phyloP scores from a whole-genome alignment of 1,139 yeast species.

The Fermentozyma sake region DNA sequence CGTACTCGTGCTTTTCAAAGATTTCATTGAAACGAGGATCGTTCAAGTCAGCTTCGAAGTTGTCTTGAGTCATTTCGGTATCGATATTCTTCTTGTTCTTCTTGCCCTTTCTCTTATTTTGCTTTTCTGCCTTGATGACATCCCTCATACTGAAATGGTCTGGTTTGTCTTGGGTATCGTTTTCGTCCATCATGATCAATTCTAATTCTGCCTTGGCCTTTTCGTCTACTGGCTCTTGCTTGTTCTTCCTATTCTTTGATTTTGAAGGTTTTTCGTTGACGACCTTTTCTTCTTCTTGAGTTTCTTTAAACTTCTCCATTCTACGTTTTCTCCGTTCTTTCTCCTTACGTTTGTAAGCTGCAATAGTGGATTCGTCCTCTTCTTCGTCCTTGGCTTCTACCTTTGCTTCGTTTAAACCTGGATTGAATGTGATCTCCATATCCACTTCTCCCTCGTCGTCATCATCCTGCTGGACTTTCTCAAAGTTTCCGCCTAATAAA shows the following conservation, averaged over 20 bases:
- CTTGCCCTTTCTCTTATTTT: slow-evolving; percentile 46
- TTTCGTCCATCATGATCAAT: slow-evolving; percentile 67
- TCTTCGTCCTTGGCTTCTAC: slow-evolving; percentile 23
- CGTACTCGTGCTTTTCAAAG: slow-evolving; percentile 84
- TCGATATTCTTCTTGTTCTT: slow-evolving; percentile 38
- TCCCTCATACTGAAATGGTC: slow-evolving; percentile 80
- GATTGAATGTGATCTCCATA: slow-evolving; percentile 94
- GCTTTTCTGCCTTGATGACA: slow-evolving; percentile 66
- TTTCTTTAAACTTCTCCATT: slow-evolving; percentile 64
- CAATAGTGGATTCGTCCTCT: slow-evolving; percentile 73
- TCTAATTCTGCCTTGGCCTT: slow-evolving; percentile 69
- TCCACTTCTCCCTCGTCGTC: slow-evolving; percentile 70
- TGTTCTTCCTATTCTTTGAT: slow-evolving; percentile 16
- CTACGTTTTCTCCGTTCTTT: slow-evolving; percentile 86
- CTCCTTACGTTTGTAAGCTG: slow-evolving; percentile 80
- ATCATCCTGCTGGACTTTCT: slow-evolving; percentile 19
- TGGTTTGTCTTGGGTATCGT: slow-evolving; percentile 38
- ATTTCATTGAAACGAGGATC: slow-evolving; percentile 89
- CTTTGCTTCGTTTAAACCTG: slow-evolving; percentile 61
- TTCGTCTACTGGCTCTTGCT: slow-evolving; percentile 21
- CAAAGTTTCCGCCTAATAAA: slow-evolving; percentile 48
- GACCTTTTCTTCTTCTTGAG: slow-evolving; percentile 42
- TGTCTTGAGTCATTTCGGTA: slow-evolving; percentile 47
- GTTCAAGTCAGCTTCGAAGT: slow-evolving; percentile 60
- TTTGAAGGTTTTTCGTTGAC: slow-evolving; percentile 26